Conservation (phyloP, 2,329 filamentous ascomycete genomes). For the Colletotrichum aenigma region DNA sequence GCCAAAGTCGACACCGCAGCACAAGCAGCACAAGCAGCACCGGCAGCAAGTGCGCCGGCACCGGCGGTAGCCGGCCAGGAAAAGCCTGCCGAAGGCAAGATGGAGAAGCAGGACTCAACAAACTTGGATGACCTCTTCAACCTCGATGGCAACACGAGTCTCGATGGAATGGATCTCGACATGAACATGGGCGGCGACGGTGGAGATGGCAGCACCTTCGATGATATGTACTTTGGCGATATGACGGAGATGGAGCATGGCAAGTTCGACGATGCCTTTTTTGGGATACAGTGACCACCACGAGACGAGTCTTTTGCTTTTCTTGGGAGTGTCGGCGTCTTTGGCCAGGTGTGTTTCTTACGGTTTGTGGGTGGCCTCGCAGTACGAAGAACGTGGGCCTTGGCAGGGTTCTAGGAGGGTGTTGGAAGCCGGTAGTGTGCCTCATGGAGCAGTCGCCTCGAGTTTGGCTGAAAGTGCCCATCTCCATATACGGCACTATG, state of each 20-base stretch:
- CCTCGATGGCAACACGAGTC: constrained; percentile 38
- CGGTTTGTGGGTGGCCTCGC: neutral
- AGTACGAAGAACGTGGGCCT: neutral
- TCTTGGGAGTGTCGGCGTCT: neutral
- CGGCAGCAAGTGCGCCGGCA: neutral
- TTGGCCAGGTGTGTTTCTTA: neutral
- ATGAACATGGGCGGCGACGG: constrained; percentile 36
- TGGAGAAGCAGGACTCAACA: constrained; percentile 30
- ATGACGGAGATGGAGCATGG: constrained; percentile 48
- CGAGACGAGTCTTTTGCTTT: neutral
- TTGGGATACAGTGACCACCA: constrained; percentile 33
- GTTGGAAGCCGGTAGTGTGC: neutral
- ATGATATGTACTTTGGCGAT: constrained; percentile 53
- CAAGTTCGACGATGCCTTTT: constrained; percentile 53
- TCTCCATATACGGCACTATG: neutral
- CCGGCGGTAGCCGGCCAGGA: constrained; percentile 17
- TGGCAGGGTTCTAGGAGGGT: neutral
- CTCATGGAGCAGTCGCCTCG: neutral
- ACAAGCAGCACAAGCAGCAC: constrained; percentile 19
- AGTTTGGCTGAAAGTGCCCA: neutral
- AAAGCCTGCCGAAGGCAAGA: constrained; percentile 18
- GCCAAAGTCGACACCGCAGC: neutral
- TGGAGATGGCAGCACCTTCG: constrained; percentile 48
- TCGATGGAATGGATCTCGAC: constrained; percentile 45
- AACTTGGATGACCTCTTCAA: constrained; percentile 54